Percentiles rank a stretch among this genome's conserved stretches.
Evolutionary conservation across 192 early-diverging fungal species (phyloP).

Genomic region (Chytriomyces sp.): DNA sequence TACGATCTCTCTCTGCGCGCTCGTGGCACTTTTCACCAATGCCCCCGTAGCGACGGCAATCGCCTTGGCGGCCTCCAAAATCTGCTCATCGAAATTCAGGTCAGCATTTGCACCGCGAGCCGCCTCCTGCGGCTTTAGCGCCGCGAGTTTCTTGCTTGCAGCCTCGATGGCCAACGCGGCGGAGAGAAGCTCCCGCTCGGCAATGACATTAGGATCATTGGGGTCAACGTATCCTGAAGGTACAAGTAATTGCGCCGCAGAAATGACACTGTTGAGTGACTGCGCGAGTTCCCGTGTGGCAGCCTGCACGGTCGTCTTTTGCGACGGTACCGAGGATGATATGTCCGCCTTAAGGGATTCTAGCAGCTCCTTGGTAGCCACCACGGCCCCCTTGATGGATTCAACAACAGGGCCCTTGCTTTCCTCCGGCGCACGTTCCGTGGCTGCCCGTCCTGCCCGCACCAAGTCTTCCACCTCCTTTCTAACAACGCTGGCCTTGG

Average conservation of each 20-base stretch:
- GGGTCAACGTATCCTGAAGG: constrained; percentile 60
- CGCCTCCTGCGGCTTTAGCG: constrained; percentile 35
- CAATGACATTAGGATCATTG: constrained; percentile 63
- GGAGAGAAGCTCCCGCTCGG: constrained; percentile 57
- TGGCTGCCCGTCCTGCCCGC: constrained; percentile 55
- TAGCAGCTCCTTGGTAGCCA: constrained; percentile 41
- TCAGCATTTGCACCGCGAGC: constrained; percentile 39
- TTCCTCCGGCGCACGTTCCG: constrained; percentile 53
- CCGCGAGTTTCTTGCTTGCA: constrained; percentile 55
- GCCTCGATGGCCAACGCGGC: constrained; percentile 59
- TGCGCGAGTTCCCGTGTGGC: constrained; percentile 42
- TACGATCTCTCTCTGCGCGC: constrained; percentile 56
- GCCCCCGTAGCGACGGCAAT: constrained; percentile 56
- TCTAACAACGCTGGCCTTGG: constrained; percentile 41
- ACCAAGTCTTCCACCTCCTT: constrained; percentile 50
- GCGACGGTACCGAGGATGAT: constrained; percentile 29
- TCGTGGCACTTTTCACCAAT: constrained; percentile 57
- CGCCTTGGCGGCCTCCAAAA: constrained; percentile 57
- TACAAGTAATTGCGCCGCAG: constrained; percentile 39
- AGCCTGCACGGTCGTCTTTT: constrained; percentile 40
- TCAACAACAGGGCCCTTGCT: constrained; percentile 36
- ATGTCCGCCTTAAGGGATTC: constrained; percentile 26
- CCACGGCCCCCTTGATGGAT: constrained; percentile 35
- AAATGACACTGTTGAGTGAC: constrained; percentile 49
- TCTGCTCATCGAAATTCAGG: constrained; percentile 57